Conservation (phyloP, 257 asterid genomes). For the Sherardia arvensis region DNA sequence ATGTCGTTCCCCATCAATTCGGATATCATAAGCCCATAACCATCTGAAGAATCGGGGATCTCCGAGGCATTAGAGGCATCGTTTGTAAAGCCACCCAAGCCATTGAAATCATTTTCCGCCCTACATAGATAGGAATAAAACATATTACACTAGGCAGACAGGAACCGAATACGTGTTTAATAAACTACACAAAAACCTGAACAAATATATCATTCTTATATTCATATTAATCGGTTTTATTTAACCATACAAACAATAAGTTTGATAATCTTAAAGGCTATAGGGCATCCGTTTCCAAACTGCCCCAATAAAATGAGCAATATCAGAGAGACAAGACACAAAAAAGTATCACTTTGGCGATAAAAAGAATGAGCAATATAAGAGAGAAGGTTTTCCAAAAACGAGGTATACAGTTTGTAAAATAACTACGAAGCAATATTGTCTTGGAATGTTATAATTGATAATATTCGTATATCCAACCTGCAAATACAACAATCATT, state of each 20-base stretch:
- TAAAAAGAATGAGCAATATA: not conserved
- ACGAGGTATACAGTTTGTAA: not conserved
- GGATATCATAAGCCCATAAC: conserved; percentile 87
- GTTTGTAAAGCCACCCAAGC: conserved; percentile 55
- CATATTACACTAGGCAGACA: not conserved
- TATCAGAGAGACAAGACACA: too few species aligned
- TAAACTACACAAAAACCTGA: not conserved
- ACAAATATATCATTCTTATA: not conserved
- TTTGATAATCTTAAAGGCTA: not conserved
- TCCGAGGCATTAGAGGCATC: conserved; percentile 45
- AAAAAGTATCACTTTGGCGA: too few species aligned
- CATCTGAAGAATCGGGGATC: conserved; percentile 58
- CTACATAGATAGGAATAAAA: conserved; percentile 31
- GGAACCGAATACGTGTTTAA: not conserved
- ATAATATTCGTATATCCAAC: not conserved
- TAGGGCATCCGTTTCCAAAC: not conserved
- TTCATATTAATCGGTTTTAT: not conserved
- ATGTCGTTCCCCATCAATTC: conserved; percentile 70
- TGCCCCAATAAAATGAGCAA: not conserved
- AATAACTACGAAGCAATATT: not conserved
- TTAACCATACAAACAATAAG: not conserved
- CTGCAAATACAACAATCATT: not conserved
- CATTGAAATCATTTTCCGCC: conserved; percentile 52
- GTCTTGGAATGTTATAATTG: not conserved
- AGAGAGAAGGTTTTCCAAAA: not conserved